Evolutionary conservation across 805 yeast genomes (phyloP), one percentile per base, ranked within the genome.

Genomic region (Myxozyma lipomycoides): DNA sequence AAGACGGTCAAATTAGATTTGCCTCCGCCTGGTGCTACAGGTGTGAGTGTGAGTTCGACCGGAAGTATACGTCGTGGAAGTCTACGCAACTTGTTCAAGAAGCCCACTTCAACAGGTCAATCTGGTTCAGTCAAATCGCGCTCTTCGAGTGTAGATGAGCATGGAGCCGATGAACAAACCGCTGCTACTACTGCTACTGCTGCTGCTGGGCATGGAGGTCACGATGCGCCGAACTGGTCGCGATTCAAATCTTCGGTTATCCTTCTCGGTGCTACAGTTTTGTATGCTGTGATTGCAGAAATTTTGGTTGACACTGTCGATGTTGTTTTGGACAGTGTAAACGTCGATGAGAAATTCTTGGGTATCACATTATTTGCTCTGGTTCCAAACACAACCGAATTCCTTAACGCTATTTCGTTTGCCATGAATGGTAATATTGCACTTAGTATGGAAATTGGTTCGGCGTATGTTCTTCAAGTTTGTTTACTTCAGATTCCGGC

Each of bases 191-290:
- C 40, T 15, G 45, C 43, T 7, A 45, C 46, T 7, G 55, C 43
- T 15, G 47, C 67, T 37, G 67, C 62, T 10, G 66, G 63, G n/a
- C 19, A 17, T 15, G 84, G 84, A 3, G 95, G 95, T 1, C 97
- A 91, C 61, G 97, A 89, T 66, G 95, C 97, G 0, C 98, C 98
- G 41, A 93, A 93, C 65, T 93, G 98, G 98, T 83, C 95, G 4
- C 78, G 91, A 62, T 71, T 72, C 15, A 91, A 89, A 68, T 86
- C 96, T 1, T 78, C 95, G 0, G 77, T 84, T 17, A 90, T 93
- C 47, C 73, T 93, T 41, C 72, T 93, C 5, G 78, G 84, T 2
- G 91, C 98, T 0, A 93, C 98, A 0, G 56, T 90, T 9, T 71
- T 89, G 19, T 93, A 93, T 67, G 97, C 98, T 0, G 70, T 88